Evolutionary conservation across 257 asterid species (phyloP), one percentile per base, ranked within the genome.

Genomic region (Rubia yunnanensis): DNA sequence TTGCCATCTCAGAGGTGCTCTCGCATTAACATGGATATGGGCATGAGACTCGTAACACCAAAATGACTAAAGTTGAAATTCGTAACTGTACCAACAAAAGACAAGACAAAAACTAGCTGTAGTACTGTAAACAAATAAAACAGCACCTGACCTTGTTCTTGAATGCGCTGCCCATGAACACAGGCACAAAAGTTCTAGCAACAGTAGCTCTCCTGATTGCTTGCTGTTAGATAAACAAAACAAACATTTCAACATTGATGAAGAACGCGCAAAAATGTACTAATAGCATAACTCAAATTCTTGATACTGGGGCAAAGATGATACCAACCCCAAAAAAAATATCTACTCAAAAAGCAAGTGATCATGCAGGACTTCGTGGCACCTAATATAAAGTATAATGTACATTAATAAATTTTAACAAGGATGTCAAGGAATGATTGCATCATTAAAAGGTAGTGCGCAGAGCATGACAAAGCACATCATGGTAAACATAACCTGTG

Each of bases 131-230:
- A 48, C 34, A 58, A 34, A 9, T 7, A 17, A 32, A 26, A 53
- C 18, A 14, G n/a, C 26, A 17, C 9, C 39, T 48, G 70, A 94
- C 99, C 96, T 94, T 94, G 83, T 94, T 94, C 83, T 94, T 94
- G 76, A 94, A 90, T 66, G 99, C 99, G 82, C 99, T 94, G 22
- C 99, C 99, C 99, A 94, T 94, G 77, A 90, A 94, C 44, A 94
- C 88, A 10, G 99, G 99, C 65, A 94, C 92, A 81, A 94, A 94
- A 66, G 86, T 88, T 44, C 88, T 85, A 22, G 95, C 83, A 64
- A 90, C 60, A 59, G 99, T 90, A 53, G 97, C 95, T 85, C 99
- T 90, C 60, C 99, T 76, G 52, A 94, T 86, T 36, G 97, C 99
- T 65, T 81, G 96, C 99, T 94, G 86, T 58, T 41, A 23, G 75